phyloP scores from a whole-genome alignment of 2,329 filamentous ascomycete species.

The Pestalotiopsis sp. region DNA sequence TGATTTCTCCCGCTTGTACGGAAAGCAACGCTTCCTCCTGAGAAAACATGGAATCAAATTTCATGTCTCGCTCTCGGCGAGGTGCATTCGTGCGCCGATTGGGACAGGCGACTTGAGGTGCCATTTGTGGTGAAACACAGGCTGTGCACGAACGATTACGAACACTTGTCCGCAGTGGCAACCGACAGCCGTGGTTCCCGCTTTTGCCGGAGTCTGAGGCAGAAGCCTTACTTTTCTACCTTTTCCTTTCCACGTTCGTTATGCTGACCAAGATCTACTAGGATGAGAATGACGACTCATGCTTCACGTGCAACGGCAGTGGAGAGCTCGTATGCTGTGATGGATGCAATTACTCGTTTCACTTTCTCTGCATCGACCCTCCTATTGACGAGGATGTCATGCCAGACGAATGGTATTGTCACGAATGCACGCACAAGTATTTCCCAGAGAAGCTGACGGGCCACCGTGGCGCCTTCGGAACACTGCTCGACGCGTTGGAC shows the following conservation, averaged over 20 bases:
- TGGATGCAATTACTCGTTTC: conserved; percentile 86
- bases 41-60: background rate
- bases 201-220: conserved; percentile 38
- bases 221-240: conserved; percentile 25
- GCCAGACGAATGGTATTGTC: conserved; percentile 85
- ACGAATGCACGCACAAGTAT: conserved; percentile 62
- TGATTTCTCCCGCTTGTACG: background rate
- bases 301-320: conserved; percentile 80
- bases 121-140: conserved; percentile 14
- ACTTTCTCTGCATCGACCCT: conserved; percentile 86
- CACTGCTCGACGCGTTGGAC: conserved; percentile 66
- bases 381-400: conserved; percentile 66
- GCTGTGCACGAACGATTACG: background rate
- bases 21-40: too few relatives aligned
- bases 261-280: conserved; percentile 39
- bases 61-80: background rate
- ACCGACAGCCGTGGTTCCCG: conserved; percentile 29
- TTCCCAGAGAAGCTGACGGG: conserved; percentile 44
- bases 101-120: too few relatives aligned
- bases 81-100: too few relatives aligned
- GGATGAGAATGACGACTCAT: conserved; percentile 87
- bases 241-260: conserved; percentile 21
- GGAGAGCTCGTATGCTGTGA: conserved; percentile 93
- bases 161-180: conserved; percentile 18
- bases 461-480: conserved; percentile 60